These are phyloP conservation scores for Hypomyces rosellus DNA, from an alignment of 2,329 filamentous ascomycete genomes.

Conservation along the genomic window DNA sequence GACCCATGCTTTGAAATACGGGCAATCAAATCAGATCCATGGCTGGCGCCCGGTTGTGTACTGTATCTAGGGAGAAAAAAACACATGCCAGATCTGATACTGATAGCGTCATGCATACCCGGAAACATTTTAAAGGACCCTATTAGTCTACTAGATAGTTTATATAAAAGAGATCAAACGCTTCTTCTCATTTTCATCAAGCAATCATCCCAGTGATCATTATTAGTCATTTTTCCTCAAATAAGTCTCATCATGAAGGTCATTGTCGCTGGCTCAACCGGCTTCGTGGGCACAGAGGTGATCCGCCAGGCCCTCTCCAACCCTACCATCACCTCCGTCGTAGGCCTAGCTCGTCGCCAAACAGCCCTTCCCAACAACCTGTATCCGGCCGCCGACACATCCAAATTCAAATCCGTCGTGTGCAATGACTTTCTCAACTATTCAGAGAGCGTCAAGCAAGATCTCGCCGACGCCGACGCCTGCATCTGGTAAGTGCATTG, in stretches of 20 bases:
- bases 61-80: too few relatives aligned
- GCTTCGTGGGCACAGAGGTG: slow-evolving; percentile 37
- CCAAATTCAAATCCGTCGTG: slow-evolving; percentile 35
- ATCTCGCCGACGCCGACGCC: slow-evolving; percentile 34
- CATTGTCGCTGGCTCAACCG: slow-evolving; percentile 36
- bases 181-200: background rate
- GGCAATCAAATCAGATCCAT: too few relatives aligned
- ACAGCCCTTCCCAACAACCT: slow-evolving; percentile 21
- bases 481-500: slow-evolving; percentile 34
- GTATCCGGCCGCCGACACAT: slow-evolving; percentile 16
- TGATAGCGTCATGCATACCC: too few relatives aligned
- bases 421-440: slow-evolving; percentile 36
- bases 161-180: background rate
- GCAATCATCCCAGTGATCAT: background rate
- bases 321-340: slow-evolving; percentile 31
- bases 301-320: slow-evolving; percentile 35
- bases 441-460: slow-evolving; percentile 30
- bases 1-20: too few relatives aligned
- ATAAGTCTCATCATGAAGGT: slow-evolving; percentile 32
- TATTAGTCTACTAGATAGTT: too few relatives aligned
- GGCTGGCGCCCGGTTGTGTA: too few relatives aligned
- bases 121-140: too few relatives aligned
- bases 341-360: slow-evolving; percentile 35
- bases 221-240: background rate
- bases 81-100: too few relatives aligned